Evolutionary conservation across 2,329 filamentous ascomycete species (phyloP).

Genomic region (Chalaropsis ovoidea): DNA sequence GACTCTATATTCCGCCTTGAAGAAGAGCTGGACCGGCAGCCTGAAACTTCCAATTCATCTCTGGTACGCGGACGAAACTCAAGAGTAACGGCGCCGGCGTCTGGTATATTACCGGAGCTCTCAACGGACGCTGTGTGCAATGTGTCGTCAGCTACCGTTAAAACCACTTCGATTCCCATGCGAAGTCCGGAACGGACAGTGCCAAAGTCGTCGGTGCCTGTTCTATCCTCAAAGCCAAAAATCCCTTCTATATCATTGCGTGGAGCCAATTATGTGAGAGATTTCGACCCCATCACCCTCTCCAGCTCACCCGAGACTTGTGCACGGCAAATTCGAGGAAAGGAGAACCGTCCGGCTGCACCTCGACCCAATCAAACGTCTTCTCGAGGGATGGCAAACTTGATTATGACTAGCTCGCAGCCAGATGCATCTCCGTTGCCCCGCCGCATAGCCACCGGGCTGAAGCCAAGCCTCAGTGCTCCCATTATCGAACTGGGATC

Average conservation of each 20-base stretch:
- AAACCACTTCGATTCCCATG: too few relatives aligned
- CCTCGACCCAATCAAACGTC: neutral
- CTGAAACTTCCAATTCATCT: neutral
- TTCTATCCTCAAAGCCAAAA: neutral
- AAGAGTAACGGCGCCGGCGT: neutral
- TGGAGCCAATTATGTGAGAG: neutral
- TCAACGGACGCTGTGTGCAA: neutral
- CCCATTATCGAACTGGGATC: neutral
- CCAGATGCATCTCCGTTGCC: neutral
- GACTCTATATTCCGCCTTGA: conserved; percentile 15
- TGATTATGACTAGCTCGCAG: conserved; percentile 18
- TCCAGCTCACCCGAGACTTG: conserved; percentile 4
- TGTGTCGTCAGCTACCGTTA: neutral
- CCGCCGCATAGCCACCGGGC: neutral
- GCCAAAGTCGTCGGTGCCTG: neutral
- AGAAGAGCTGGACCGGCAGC: neutral
- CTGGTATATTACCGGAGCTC: neutral
- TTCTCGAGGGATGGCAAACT: neutral
- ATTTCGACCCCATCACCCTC: conserved; percentile 16
- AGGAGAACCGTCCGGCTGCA: neutral
- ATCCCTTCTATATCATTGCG: neutral
- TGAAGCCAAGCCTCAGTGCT: conserved; percentile 13
- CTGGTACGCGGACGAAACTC: neutral
- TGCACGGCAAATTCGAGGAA: neutral
- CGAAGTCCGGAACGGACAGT: neutral